These are phyloP conservation scores for Neospermospora avenae DNA, from an alignment of 2,329 filamentous ascomycete genomes.

Conservation along the genomic window DNA sequence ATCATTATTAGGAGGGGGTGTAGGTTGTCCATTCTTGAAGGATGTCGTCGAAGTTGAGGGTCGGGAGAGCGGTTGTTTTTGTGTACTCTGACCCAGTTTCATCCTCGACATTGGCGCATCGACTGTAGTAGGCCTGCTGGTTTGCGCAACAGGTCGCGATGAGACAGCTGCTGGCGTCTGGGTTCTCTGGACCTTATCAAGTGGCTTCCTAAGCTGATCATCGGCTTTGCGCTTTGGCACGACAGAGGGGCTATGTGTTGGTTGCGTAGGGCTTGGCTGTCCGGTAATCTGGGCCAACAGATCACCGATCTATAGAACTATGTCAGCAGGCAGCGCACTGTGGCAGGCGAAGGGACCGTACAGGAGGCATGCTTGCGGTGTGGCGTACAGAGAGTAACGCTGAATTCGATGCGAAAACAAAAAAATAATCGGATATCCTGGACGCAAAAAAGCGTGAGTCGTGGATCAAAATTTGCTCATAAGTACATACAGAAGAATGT, in stretches of 20 bases:
- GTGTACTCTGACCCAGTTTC: slow-evolving; percentile 16
- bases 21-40: slow-evolving; percentile 29
- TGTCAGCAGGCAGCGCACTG: background rate
- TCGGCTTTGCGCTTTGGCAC: slow-evolving; percentile 56
- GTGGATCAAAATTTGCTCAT: background rate
- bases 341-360: background rate
- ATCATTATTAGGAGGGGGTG: slow-evolving; percentile 22
- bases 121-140: slow-evolving; percentile 18
- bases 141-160: slow-evolving; percentile 19
- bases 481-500: slow-evolving; percentile 2
- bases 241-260: slow-evolving; percentile 31
- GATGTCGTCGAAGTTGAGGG: slow-evolving; percentile 6
- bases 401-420: background rate
- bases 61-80: background rate
- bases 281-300: slow-evolving; percentile 61
- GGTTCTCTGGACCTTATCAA: slow-evolving; percentile 43
- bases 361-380: slow-evolving; percentile 9
- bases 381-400: background rate
- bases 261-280: slow-evolving; percentile 40
- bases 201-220: slow-evolving; percentile 43
- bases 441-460: slow-evolving; percentile 2
- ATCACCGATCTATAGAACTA: slow-evolving; percentile 47
- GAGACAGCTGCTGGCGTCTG: slow-evolving; percentile 26
- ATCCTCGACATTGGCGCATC: slow-evolving; percentile 25
- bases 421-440: background rate